Conservation (phyloP, 257 asterid species). For the Fraxinus americana region DNA sequence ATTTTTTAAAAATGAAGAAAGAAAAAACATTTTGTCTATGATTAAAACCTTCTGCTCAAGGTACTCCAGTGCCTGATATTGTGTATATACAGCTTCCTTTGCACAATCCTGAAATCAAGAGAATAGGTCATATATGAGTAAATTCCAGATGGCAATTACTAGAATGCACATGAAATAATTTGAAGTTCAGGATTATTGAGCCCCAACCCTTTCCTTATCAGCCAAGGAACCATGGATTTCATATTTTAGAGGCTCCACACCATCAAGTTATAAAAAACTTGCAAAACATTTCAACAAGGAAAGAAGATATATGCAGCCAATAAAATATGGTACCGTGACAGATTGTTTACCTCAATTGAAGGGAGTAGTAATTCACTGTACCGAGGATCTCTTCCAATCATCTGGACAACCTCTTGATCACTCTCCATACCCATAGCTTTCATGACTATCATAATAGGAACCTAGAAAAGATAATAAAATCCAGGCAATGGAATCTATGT, state of each 20-base stretch:
- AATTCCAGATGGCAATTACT: slow-evolving; percentile 18
- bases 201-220: slow-evolving; percentile 6
- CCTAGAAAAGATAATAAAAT: slow-evolving; percentile 44
- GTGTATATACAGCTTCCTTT: slow-evolving; percentile 59
- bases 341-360: slow-evolving; percentile 74
- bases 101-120: slow-evolving; percentile 77
- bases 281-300: not conserved
- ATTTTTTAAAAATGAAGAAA: slow-evolving; percentile 12
- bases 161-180: slow-evolving; percentile 1
- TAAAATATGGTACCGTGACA: slow-evolving; percentile 11
- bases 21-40: not conserved
- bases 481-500: slow-evolving; percentile 7
- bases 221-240: not conserved
- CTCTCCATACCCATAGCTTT: slow-evolving; percentile 99
- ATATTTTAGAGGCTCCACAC: slow-evolving; percentile 16
- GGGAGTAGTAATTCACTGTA: slow-evolving; percentile 83
- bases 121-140: slow-evolving; percentile 10
- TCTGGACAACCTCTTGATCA: slow-evolving; percentile 97
- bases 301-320: slow-evolving; percentile 6
- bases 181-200: slow-evolving; percentile 18
- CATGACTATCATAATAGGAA: slow-evolving; percentile 88
- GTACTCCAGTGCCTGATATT: slow-evolving; percentile 72
- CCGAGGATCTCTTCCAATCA: slow-evolving; percentile 97
- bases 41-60: slow-evolving; percentile 74
- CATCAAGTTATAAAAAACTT: not conserved